Evolutionary conservation across 2,329 filamentous ascomycete genomes (phyloP).

Genomic region (Teratosphaeria gauchensis): DNA sequence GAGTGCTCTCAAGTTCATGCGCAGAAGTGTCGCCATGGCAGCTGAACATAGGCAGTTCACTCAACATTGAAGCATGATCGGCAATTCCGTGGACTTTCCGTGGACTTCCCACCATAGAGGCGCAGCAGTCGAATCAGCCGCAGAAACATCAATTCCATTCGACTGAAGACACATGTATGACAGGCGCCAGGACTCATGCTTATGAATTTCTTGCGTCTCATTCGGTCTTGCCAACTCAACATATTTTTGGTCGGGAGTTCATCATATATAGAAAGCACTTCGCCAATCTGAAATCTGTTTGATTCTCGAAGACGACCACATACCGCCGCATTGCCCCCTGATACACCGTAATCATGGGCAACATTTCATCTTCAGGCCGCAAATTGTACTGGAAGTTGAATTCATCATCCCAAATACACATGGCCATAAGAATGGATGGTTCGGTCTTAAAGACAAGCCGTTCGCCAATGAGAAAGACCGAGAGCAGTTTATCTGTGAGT

Average conservation of each 20-base stretch:
- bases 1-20: too few species aligned
- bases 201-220: not conserved
- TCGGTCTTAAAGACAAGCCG: constrained; percentile 5
- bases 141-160: too few species aligned
- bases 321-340: not conserved
- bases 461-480: constrained; percentile 9
- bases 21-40: too few species aligned
- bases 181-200: too few species aligned
- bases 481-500: constrained; percentile 12
- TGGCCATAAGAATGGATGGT: not conserved
- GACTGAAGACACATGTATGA: too few species aligned
- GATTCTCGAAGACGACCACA: not conserved
- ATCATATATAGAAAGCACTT: not conserved
- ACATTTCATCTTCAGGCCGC: not conserved
- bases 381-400: not conserved
- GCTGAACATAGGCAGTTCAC: too few species aligned
- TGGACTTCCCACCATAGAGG: too few species aligned
- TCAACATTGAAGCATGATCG: too few species aligned
- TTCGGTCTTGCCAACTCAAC: not conserved
- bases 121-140: too few species aligned
- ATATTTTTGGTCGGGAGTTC: too few species aligned
- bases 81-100: too few species aligned
- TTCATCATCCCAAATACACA: not conserved
- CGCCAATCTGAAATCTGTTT: too few species aligned
- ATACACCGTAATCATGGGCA: not conserved